Percentiles rank a stretch among this genome's conserved stretches.
These are phyloP conservation scores for Hericium erinaceus DNA, from an alignment of 768 basidiomycete genomes.

Conservation along the genomic window DNA sequence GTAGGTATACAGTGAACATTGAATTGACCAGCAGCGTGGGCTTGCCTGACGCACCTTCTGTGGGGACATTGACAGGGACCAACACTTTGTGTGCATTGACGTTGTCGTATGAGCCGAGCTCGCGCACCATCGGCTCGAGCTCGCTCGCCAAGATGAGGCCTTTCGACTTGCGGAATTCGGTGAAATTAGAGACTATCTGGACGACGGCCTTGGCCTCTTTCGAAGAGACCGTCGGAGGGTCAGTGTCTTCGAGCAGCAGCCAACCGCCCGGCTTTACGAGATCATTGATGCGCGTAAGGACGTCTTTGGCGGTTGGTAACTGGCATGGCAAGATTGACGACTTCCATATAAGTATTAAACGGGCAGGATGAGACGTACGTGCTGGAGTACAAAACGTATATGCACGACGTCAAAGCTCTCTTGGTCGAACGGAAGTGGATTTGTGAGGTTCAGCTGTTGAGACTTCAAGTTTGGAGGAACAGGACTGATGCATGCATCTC, in stretches of 20 bases:
- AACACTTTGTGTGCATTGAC: constrained; percentile 4
- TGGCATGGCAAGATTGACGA: neutral
- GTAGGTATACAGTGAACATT: no score
- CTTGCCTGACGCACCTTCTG: no score
- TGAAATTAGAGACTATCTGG: neutral
- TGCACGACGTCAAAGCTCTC: constrained; percentile 18
- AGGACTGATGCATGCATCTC: constrained; percentile 1
- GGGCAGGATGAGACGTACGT: constrained; percentile 8
- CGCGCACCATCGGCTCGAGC: neutral
- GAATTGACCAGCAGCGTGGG: no score
- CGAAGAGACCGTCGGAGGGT: neutral
- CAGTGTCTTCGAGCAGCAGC: constrained; percentile 19
- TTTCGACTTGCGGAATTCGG: constrained; percentile 2
- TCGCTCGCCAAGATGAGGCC: neutral
- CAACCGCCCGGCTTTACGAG: constrained; percentile 19
- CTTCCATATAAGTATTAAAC: no score
- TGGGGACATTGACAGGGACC: neutral
- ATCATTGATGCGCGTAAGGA: constrained; percentile 11
- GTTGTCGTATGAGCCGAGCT: neutral
- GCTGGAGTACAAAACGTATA: constrained; percentile 16
- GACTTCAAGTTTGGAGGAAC: constrained; percentile 17
- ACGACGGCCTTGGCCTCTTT: neutral
- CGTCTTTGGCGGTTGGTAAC: constrained; percentile 13
- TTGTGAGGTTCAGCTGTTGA: constrained; percentile 13
- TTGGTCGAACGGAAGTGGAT: constrained; percentile 13